Base-by-base conservation (phyloP, 2,329 filamentous ascomycete species). In the Colletotrichum cuscutae region DNA sequence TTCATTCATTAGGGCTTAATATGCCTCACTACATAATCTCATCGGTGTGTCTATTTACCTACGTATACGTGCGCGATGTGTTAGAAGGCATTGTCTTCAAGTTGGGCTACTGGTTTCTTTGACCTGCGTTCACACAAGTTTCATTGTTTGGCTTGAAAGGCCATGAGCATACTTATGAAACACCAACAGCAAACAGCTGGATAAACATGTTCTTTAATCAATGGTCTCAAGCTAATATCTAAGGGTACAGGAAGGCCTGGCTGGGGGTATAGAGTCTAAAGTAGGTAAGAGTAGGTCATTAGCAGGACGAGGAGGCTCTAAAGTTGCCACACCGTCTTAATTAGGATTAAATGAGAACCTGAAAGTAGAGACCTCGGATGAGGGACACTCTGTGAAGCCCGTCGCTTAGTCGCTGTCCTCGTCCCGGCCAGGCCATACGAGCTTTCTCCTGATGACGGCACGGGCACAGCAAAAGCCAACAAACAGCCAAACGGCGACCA, bases 401-500 rank as follows among this genome's bases (percentile, higher is more conserved):
- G 1, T 5, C 2, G 9, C n/a, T 53, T 46, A 73, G 26, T 73
- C 60, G 49, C 60, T 73, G 85, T 74, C 69, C 32, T 74, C 72
- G 32, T 74, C 72, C 4, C 72, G 60, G 12, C 69, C 72, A 9
- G 86, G 80, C 83, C 88, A 75, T 77, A 89, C 80, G 2, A 89
- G 83, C 53, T 88, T 82, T 53, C 82, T 81, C 13, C 81, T 82
- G 75, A 77, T 78, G 49, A 89, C 79, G 1, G 86, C 87, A 26
- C 81, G 78, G 0, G 85, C 76, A 75, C 87, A 83, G 57, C 79
- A 81, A 11, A 80, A 77, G 22, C 86, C 81, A 28, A 86, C 84
- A 72, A 87, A 79, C 1, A 89, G 62, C 84, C 86, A 90, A 78
- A 88, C 83, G 12, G 80, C 80, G 3, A 89, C 82, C 58, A 90